Evolutionary conservation across 2,329 filamentous ascomycete species (phyloP), one percentile per base, ranked within the genome.

Genomic region (Fusarium proliferatum): DNA sequence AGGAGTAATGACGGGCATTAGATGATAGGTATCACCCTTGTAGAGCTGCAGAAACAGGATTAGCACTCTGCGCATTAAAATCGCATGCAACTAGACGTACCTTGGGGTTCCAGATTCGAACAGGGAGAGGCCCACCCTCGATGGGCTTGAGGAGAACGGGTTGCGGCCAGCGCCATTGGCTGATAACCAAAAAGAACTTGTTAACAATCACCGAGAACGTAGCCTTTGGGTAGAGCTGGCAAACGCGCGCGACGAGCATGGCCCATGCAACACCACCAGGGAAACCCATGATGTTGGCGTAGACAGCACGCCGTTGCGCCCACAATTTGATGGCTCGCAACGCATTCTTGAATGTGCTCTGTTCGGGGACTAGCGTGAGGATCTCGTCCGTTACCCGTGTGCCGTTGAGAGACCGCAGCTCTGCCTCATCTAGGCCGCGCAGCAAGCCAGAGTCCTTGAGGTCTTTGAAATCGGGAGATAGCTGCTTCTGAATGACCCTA

Each of bases 1-100:
- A 3, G 96, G 96, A 3, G 96, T 99, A 79, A 99, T 98, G 82
- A 99, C 94, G 34, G 96, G 96, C 96, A 99, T 99, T 59, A 98
- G 86, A 82, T 98, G 96, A 75, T 91, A 93, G 48, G 90, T 89
- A 81, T 98, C 96, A 61, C 90, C 89, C 69, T 91, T 90, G 81
- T 97, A 97, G 95, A 86, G 88, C 94, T 77, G 63, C 58, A 61
- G 26, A 36, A 19, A 26, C 21, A 69, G 33, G 23, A 48, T 67
- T 36, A 69, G 55, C n/a, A 55, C 34, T 33, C 13, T 39, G 42
- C 43, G 28, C 17, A n/a, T 19, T 15, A 23, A 12, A n/a, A 21
- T 49, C 8, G 42, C 34, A 43, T 8, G 26, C 23, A 36, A n/a
- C 19, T 13, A 39, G 12, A 72, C 51, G 76, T 84, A 94, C 93